Conservation (phyloP, 345 rosid species). For the Schrenkiella parvula region DNA sequence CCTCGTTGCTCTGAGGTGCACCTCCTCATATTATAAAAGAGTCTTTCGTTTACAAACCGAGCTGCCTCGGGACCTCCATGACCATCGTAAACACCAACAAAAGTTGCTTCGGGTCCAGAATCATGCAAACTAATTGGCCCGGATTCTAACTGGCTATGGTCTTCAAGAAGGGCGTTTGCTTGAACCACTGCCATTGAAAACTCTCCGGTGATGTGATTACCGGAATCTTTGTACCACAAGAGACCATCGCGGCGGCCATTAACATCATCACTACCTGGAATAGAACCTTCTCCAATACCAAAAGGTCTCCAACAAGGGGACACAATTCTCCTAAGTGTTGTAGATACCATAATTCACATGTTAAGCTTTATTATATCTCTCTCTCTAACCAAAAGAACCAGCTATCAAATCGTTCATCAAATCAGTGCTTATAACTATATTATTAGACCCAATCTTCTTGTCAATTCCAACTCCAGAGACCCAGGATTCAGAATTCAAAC, state of each 20-base stretch:
- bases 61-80: constrained; percentile 99
- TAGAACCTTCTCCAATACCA: constrained; percentile 60
- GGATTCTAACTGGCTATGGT: constrained; percentile 88
- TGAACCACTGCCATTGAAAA: constrained; percentile 97
- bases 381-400: constrained; percentile 65
- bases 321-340: constrained; percentile 63
- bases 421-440: constrained; percentile 36
- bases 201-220: constrained; percentile 64
- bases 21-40: constrained; percentile 61
- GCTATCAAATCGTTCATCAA: constrained; percentile 52
- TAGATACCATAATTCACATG: constrained; percentile 84
- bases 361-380: background rate
- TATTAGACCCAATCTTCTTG: constrained; percentile 37
- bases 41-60: constrained; percentile 65
- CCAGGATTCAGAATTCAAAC: constrained; percentile 57
- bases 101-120: constrained; percentile 83
- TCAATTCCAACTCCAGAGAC: constrained; percentile 43
- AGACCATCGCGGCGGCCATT: constrained; percentile 68
- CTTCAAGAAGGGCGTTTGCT: constrained; percentile 78
- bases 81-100: constrained; percentile 97
- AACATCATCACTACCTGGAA: constrained; percentile 45
- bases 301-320: constrained; percentile 93
- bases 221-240: constrained; percentile 84
- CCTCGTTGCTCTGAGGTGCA: constrained; percentile 62
- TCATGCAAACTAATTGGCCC: constrained; percentile 77